A percentile compares a stretch with the other conserved stretches of the same genome.
Conservation (phyloP, 192 early-diverging fungal genomes). For the Radiomyces spectabilis region DNA sequence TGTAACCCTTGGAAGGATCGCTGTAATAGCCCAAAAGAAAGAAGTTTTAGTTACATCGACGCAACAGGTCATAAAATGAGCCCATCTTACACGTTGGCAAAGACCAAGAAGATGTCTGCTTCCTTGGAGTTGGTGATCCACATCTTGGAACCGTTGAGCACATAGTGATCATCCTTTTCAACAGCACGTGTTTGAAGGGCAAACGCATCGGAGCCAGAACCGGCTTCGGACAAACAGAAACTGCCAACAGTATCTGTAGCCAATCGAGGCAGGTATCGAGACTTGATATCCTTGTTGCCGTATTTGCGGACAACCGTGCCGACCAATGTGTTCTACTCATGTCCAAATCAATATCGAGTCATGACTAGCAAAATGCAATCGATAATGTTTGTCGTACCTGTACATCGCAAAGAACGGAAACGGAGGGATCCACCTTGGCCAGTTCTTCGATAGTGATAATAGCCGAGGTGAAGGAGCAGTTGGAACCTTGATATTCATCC, state of each 20-base stretch:
- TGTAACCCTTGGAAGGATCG: constrained; percentile 86
- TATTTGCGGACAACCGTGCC: constrained; percentile 88
- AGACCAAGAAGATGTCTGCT: constrained; percentile 94
- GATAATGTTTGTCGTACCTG: constrained; percentile 34
- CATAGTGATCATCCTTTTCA: constrained; percentile 82
- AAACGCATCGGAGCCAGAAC: constrained; percentile 73
- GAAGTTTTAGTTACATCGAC: neutral
- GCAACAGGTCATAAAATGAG: neutral
- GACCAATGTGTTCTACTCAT: constrained; percentile 83
- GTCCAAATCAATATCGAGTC: too few species aligned
- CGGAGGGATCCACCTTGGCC: constrained; percentile 91
- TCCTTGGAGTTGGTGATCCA: constrained; percentile 96
- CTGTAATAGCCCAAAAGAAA: neutral
- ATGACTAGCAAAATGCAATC: neutral
- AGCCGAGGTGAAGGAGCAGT: constrained; percentile 76
- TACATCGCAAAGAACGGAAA: constrained; percentile 89
- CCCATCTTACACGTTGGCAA: constrained; percentile 75
- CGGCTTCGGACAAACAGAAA: constrained; percentile 92
- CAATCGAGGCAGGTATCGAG: constrained; percentile 80
- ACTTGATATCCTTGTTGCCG: constrained; percentile 63
- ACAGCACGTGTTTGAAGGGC: constrained; percentile 64
- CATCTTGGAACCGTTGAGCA: constrained; percentile 87
- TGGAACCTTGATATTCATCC: constrained; percentile 69
- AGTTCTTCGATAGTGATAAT: constrained; percentile 88
- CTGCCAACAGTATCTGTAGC: constrained; percentile 81